A percentile compares a stretch with the other conserved stretches of the same genome.
These are phyloP conservation scores for Syzygium aromaticum DNA, from an alignment of 345 rosid species.

Conservation along the genomic window DNA sequence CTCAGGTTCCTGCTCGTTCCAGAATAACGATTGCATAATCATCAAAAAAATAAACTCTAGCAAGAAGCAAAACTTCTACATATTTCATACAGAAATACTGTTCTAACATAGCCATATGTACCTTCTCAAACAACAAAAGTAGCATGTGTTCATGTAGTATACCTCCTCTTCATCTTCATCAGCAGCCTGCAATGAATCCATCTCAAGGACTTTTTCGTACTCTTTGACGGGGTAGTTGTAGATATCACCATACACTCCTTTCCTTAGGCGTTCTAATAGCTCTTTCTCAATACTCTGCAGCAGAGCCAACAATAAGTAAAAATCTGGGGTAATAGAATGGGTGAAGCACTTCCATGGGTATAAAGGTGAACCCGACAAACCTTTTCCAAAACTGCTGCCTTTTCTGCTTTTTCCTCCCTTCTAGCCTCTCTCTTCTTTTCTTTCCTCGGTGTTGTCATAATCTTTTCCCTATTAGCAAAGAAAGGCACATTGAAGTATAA, in stretches of 20 bases:
- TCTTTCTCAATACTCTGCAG: constrained; percentile 76
- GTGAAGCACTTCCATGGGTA: not conserved
- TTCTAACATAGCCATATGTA: no score
- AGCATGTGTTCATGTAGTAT: not conserved
- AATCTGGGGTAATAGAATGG: not conserved
- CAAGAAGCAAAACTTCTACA: not conserved
- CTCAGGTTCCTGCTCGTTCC: constrained; percentile 44
- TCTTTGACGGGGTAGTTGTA: constrained; percentile 47
- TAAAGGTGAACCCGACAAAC: constrained; percentile 13
- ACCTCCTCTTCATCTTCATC: constrained; percentile 46
- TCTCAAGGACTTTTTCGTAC: constrained; percentile 45
- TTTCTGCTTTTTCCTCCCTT: constrained; percentile 79
- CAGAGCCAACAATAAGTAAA: not conserved
- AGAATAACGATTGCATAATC: not conserved
- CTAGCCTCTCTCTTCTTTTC: constrained; percentile 54
- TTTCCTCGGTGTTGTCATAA: constrained; percentile 62
- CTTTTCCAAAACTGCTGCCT: constrained; percentile 77
- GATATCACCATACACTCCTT: constrained; percentile 60
- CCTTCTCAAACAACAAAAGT: not conserved
- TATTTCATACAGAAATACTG: no score
- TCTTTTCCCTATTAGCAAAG: constrained; percentile 41
- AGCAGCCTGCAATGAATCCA: constrained; percentile 15
- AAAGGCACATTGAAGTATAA: not conserved
- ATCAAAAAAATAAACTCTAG: not conserved
- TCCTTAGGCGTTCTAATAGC: constrained; percentile 64